These are phyloP conservation scores for Aureobasidium uvarum DNA, from an alignment of 2,329 filamentous ascomycete species.

Conservation along the genomic window DNA sequence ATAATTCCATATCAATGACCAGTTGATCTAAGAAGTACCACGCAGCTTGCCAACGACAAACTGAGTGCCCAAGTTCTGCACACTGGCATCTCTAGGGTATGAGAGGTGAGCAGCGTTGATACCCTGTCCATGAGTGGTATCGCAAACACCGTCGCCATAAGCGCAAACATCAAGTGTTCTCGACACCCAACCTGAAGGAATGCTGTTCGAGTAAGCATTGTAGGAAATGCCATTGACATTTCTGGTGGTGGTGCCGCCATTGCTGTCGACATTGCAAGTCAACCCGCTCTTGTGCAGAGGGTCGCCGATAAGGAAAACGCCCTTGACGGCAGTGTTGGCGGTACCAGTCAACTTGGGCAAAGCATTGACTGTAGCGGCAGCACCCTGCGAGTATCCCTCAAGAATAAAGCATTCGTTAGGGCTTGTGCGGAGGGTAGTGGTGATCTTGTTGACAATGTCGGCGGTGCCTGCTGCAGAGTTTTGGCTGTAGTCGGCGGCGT, in stretches of 20 bases:
- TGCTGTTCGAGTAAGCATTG: conserved; percentile 19
- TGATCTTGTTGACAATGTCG: conserved; percentile 40
- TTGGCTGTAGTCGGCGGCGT: conserved; percentile 36
- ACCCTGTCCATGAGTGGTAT: conserved; percentile 38
- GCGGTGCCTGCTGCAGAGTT: conserved; percentile 35
- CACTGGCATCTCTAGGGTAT: conserved; percentile 34
- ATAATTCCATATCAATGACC: no score
- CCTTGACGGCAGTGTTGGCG: conserved; percentile 40
- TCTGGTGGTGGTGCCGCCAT: conserved; percentile 37
- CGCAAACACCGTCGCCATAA: conserved; percentile 42
- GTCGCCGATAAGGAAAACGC: conserved; percentile 41
- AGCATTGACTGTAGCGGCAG: conserved; percentile 40
- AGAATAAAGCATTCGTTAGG: conserved; percentile 41
- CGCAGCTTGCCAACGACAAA: conserved; percentile 32
- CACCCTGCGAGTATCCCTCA: conserved; percentile 43
- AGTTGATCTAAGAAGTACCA: background rate
- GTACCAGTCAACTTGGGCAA: conserved; percentile 38
- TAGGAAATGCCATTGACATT: conserved; percentile 36
- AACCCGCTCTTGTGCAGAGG: conserved; percentile 38
- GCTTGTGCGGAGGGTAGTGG: conserved; percentile 31
- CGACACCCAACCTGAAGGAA: conserved; percentile 38
- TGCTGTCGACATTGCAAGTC: conserved; percentile 41
- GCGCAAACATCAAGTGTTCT: conserved; percentile 43
- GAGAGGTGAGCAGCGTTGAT: conserved; percentile 38
- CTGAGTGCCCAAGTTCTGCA: conserved; percentile 36